Evolutionary conservation across 306 rosid genomes (phyloP).

Genomic region (Elaeagnus macrophylla): DNA sequence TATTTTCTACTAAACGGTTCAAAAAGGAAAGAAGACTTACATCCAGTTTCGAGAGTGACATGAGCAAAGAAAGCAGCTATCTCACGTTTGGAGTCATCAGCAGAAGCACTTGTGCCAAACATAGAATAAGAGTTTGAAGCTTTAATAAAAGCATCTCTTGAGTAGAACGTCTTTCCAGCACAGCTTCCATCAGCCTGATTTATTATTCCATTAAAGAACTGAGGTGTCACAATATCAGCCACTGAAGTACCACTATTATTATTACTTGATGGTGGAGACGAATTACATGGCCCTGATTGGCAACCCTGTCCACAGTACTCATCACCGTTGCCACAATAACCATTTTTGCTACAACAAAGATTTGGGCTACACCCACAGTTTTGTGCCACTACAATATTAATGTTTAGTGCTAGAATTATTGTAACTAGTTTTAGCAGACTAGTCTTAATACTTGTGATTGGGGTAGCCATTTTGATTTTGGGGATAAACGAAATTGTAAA

Average conservation of each 20-base stretch:
- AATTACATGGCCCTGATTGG: slow-evolving; percentile 9
- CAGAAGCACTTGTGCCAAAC: slow-evolving; percentile 8
- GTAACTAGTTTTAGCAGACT: too few relatives aligned
- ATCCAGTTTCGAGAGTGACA: slow-evolving; percentile 23
- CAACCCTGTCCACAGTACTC: slow-evolving; percentile 16
- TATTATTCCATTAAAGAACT: slow-evolving; percentile 20
- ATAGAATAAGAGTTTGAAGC: slow-evolving; percentile 9
- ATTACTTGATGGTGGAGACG: not conserved
- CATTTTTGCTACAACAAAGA: too few relatives aligned
- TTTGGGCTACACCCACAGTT: too few relatives aligned
- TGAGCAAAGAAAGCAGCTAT: slow-evolving; percentile 32
- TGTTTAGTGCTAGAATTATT: too few relatives aligned
- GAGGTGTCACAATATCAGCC: slow-evolving; percentile 12
- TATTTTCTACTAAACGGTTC: not conserved
- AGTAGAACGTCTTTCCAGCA: slow-evolving; percentile 22
- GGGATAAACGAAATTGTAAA: too few relatives aligned
- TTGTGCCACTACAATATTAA: too few relatives aligned
- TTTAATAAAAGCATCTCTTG: slow-evolving; percentile 21
- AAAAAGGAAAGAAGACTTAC: slow-evolving; percentile 7
- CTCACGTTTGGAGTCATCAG: slow-evolving; percentile 24
- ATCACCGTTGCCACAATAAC: too few relatives aligned
- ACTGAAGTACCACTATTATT: not conserved
- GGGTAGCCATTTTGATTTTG: too few relatives aligned
- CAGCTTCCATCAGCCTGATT: slow-evolving; percentile 16
- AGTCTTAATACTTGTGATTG: too few relatives aligned